Conservation (phyloP, 1,284 basidiomycete species). For the Cutaneotrichosporon cavernicola region DNA sequence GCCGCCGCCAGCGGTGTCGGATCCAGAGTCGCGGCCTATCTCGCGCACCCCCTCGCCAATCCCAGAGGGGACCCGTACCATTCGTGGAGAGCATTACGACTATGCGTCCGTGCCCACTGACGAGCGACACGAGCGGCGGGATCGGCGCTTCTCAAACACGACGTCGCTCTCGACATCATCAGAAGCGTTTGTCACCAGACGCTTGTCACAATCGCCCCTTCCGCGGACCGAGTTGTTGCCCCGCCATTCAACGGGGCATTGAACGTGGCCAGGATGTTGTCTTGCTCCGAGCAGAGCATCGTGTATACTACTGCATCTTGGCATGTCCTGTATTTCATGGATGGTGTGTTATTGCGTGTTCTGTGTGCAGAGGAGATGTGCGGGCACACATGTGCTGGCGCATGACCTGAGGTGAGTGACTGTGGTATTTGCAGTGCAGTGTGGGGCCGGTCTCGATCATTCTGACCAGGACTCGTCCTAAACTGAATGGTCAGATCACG, state of each 20-base stretch:
- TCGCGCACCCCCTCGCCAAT: slow-evolving; percentile 39
- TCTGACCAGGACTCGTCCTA: no score
- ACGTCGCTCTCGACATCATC: background rate
- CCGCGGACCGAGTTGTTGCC: no score
- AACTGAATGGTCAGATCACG: no score
- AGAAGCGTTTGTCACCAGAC: background rate
- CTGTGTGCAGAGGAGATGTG: background rate
- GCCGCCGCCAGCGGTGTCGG: slow-evolving; percentile 18
- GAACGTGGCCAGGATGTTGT: background rate
- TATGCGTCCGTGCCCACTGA: slow-evolving; percentile 23
- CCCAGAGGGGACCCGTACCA: slow-evolving; percentile 20
- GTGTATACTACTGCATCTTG: slow-evolving; percentile 4
- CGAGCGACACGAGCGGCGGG: background rate
- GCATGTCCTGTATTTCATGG: slow-evolving; percentile 4
- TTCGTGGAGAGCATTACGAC: slow-evolving; percentile 28
- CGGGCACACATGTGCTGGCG: no score
- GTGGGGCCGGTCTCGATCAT: no score
- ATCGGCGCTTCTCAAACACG: background rate
- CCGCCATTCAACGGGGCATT: no score
- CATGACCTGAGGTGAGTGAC: no score
- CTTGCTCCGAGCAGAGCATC: slow-evolving; percentile 3
- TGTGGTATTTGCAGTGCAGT: no score
- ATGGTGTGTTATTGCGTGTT: background rate
- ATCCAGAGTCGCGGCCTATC: slow-evolving; percentile 33
- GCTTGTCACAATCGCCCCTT: background rate